Conservation (phyloP, 164 flowering plant genomes). For the Kingdonia uniflora region DNA sequence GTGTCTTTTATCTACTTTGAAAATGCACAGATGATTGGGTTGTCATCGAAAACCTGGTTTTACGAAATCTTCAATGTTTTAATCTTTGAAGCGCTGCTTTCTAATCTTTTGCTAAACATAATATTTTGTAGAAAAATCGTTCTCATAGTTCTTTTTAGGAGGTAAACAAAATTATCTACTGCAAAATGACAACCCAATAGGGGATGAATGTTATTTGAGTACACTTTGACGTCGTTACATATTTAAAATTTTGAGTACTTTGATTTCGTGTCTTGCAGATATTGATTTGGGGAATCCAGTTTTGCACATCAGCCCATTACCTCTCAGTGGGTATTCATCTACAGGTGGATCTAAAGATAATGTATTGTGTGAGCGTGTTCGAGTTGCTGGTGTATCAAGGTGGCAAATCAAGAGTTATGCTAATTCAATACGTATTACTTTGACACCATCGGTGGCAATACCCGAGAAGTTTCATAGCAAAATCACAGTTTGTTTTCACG, state of each 20-base stretch:
- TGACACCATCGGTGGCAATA: conserved; percentile 54
- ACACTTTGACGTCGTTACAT: neutral
- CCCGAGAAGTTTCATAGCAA: conserved; percentile 49
- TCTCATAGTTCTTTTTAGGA: too few species aligned
- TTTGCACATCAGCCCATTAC: conserved; percentile 30
- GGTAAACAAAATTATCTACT: too few species aligned
- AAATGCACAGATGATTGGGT: too few species aligned
- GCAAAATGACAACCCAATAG: too few species aligned
- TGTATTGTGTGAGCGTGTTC: conserved; percentile 53
- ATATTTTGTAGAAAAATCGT: too few species aligned
- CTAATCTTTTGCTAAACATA: too few species aligned
- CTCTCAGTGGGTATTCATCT: conserved; percentile 15
- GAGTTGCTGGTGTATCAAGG: conserved; percentile 51
- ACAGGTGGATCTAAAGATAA: conserved; percentile 24
- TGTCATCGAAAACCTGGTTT: too few species aligned
- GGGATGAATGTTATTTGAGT: too few species aligned
- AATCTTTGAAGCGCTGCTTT: too few species aligned
- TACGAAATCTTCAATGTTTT: too few species aligned
- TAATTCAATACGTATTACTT: conserved; percentile 41
- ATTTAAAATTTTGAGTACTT: neutral
- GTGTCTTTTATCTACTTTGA: too few species aligned
- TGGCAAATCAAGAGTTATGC: conserved; percentile 53
- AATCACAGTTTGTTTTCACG: conserved; percentile 65
- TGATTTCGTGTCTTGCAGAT: conserved; percentile 27
- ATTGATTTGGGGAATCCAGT: conserved; percentile 35